Percentiles rank a stretch among this genome's conserved stretches.
phyloP scores from a whole-genome alignment of 139 green algal genomes.

The Chlorella sp. region DNA sequence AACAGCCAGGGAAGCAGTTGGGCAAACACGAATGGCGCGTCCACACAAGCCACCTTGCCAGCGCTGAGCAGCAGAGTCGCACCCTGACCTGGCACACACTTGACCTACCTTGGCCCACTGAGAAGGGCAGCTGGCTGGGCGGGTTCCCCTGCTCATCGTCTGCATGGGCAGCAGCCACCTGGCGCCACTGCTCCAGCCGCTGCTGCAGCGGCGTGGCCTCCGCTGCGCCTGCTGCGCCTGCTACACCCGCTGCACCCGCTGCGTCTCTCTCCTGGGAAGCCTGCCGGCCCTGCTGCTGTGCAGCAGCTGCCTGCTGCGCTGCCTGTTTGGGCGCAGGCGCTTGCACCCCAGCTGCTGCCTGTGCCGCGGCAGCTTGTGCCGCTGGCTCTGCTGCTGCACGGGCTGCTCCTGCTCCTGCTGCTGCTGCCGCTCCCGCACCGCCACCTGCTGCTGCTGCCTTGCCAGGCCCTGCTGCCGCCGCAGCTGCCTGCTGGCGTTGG shows the following conservation, averaged over 20 bases:
- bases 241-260: neutral
- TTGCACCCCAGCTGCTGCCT: no score
- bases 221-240: neutral
- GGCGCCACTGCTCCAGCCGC: constrained; percentile 1
- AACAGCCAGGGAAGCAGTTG: neutral
- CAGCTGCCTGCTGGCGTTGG: neutral
- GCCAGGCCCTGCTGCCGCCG: neutral
- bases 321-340: no score
- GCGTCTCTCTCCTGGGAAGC: no score
- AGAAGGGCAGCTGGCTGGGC: neutral
- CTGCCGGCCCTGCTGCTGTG: neutral
- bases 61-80: no score
- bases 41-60: no score
- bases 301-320: neutral
- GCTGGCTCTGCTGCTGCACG: neutral
- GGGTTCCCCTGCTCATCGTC: neutral
- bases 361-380: neutral
- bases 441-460: neutral
- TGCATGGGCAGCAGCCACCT: neutral
- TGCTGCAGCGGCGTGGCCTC: no score
- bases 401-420: no score
- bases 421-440: neutral
- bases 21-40: no score
- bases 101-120: neutral
- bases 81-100: no score